Evolutionary conservation across 1,139 yeast species (phyloP).

Genomic region (Candida sojae): DNA sequence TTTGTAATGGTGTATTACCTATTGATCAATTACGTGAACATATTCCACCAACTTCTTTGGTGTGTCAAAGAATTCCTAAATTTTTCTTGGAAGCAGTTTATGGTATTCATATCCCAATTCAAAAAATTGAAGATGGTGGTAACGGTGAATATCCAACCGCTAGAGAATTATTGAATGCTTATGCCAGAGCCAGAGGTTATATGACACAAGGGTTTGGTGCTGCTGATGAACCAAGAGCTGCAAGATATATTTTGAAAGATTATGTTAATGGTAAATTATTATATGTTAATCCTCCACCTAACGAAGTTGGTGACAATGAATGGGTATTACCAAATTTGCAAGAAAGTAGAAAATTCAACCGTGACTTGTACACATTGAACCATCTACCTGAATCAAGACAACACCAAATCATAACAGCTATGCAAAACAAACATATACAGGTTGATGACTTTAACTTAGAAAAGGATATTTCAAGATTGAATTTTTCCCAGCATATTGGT

Average conservation of each 20-base stretch:
- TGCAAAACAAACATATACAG: conserved; percentile 53
- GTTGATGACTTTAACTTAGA: conserved; percentile 61
- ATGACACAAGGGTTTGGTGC: conserved; percentile 97
- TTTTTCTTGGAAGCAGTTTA: conserved; percentile 86
- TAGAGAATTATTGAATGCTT: conserved; percentile 84
- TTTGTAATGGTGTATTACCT: conserved; percentile 96
- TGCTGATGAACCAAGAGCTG: conserved; percentile 96
- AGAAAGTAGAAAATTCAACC: conserved; percentile 64
- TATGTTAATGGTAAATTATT: conserved; percentile 90
- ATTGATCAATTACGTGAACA: conserved; percentile 94
- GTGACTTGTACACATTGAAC: conserved; percentile 65
- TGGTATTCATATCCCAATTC: conserved; percentile 84
- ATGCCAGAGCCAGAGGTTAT: conserved; percentile 95
- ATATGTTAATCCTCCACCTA: conserved; percentile 88
- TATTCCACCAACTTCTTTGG: conserved; percentile 87
- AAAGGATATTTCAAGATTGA: conserved; percentile 66
- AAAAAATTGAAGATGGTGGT: conserved; percentile 83
- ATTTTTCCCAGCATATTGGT: conserved; percentile 75
- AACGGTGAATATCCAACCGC: conserved; percentile 81
- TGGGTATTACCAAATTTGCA: conserved; percentile 45
- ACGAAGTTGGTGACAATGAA: conserved; percentile 24
- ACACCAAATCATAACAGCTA: conserved; percentile 67
- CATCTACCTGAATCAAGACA: conserved; percentile 71
- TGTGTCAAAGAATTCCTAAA: conserved; percentile 87
- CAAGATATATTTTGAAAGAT: conserved; percentile 90